phyloP scores from a whole-genome alignment of 345 rosid genomes.

The Viola odorata region DNA sequence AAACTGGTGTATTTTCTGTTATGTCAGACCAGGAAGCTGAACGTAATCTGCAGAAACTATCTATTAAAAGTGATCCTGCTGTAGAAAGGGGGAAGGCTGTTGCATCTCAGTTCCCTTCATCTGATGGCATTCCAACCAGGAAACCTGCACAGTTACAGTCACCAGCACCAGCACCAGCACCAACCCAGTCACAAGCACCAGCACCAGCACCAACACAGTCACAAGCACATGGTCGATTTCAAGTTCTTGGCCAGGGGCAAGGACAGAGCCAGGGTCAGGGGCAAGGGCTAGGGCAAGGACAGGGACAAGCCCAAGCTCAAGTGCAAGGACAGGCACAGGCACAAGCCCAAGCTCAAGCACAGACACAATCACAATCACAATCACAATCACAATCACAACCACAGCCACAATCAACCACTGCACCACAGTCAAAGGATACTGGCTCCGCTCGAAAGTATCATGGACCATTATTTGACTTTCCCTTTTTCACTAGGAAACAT shows the following conservation, averaged over 20 bases:
- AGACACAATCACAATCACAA: no score
- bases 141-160: conserved; percentile 36
- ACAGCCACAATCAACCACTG: conserved; percentile 28
- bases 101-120: conserved; percentile 39
- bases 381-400: no score
- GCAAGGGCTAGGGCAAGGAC: no score
- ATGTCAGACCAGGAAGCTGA: conserved; percentile 79
- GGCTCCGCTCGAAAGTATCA: conserved; percentile 88
- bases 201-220: no score
- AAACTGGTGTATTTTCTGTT: conserved; percentile 38
- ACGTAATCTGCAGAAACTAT: conserved; percentile 45
- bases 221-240: no score
- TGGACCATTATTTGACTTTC: conserved; percentile 97
- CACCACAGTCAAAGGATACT: conserved; percentile 60
- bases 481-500: conserved; percentile 92
- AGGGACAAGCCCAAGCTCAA: no score
- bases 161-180: no score
- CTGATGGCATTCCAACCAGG: conserved; percentile 66
- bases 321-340: no score
- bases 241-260: no score
- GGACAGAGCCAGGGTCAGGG: no score
- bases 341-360: no score
- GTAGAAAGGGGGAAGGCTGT: conserved; percentile 72
- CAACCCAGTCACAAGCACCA: no score
- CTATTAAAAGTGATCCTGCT: conserved; percentile 48